phyloP scores from a whole-genome alignment of 345 rosid genomes.

The Murraya paniculata region DNA sequence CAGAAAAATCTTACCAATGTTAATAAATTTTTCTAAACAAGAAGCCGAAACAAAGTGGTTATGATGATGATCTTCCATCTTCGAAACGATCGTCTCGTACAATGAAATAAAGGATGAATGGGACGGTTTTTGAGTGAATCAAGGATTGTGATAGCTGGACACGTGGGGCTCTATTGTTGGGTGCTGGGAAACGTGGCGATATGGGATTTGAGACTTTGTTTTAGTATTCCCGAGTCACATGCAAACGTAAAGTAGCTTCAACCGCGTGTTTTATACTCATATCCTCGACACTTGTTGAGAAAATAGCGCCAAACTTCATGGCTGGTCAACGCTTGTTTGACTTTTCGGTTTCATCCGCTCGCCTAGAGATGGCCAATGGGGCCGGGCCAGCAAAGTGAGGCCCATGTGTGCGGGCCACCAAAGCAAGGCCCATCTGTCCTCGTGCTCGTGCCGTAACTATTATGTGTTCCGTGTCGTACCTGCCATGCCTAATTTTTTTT shows the following conservation, averaged over 20 bases:
- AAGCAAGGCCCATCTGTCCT: too few species aligned
- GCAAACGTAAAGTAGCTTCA: neutral
- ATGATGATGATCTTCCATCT: neutral
- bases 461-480: too few species aligned
- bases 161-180: neutral
- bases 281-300: neutral
- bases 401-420: too few species aligned
- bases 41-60: neutral
- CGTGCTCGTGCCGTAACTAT: too few species aligned
- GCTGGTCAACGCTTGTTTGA: neutral
- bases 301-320: neutral
- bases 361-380: too few species aligned
- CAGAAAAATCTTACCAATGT: neutral
- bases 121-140: neutral
- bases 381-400: too few species aligned
- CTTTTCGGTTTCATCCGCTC: neutral
- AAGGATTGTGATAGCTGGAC: neutral
- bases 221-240: slow-evolving; percentile 13
- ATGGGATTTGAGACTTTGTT: neutral
- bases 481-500: too few species aligned
- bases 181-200: neutral
- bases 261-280: neutral
- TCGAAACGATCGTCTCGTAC: neutral
- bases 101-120: neutral
- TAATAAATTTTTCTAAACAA: neutral